Evolutionary conservation across 352 stramenopile genomes (phyloP), one percentile per base, ranked within the genome.

Genomic region (Albugo candida): DNA sequence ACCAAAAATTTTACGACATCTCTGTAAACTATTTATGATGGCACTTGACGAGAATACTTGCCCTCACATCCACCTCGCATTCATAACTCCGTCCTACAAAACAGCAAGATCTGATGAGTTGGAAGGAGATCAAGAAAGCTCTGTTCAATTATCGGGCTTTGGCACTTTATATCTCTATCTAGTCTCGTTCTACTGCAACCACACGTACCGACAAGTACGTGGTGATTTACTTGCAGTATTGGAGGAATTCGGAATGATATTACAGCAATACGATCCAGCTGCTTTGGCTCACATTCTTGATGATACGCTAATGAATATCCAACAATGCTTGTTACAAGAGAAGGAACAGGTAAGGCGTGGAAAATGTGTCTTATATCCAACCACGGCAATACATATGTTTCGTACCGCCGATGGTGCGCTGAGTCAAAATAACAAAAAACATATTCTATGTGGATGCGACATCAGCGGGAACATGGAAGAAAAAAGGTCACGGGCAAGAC

Each of bases 131-230:
- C 49, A 51, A 18, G 36, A 41, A 24, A 31, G 44, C 24, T 35
- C 56, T 0, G 55, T 61, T 14, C 68, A 63, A 13, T 77, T 70
- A 42, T 55, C 64, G 11, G 70, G 61, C 2, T 59, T 78, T 34
- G 67, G 60, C 16, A 81, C 61, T 6, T 80, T 84, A 60, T 52
- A 82, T 19, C 75, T 84, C 36, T 81, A 82, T 41, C 75, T 84
- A 66, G 45, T 84, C 8, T 74, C 66, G 12, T 84, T 84, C 37
- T 81, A 70, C 45, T 70, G 61, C 2, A 79, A 70, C 20, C 44
- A 58, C 14, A 51, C 34, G 20, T 53, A 81, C 3, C 47, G 40
- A 13, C 47, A 61, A 8, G 58, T 66, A 1, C 70, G 58, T 70
- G 40, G 71, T 82, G 65, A 54, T 65, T 43, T 46, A 62, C n/a